Evolutionary conservation across 2,329 filamentous ascomycete genomes (phyloP).

Genomic region (Pseudogymnoascus sp.): DNA sequence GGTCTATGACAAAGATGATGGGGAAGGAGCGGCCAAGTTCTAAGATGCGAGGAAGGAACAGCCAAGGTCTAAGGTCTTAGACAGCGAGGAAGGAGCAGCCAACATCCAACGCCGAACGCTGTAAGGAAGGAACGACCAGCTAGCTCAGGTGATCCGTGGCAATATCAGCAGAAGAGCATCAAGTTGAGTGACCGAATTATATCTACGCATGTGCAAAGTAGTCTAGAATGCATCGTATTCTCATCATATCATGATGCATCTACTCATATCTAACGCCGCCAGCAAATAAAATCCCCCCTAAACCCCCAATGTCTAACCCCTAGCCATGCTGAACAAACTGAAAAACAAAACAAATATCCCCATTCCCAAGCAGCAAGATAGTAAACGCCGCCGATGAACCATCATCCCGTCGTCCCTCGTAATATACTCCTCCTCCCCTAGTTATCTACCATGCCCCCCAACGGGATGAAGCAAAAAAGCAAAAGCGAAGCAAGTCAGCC

Average conservation of each 20-base stretch:
- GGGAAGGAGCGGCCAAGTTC: neutral
- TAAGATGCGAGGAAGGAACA: neutral
- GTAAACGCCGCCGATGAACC: constrained; percentile 1
- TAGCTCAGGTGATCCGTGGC: neutral
- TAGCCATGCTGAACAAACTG: neutral
- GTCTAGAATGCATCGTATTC: neutral
- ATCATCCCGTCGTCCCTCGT: neutral
- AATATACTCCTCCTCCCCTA: neutral
- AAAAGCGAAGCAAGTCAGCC: neutral
- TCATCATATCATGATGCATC: neutral
- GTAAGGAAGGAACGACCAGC: neutral
- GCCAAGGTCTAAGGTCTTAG: neutral
- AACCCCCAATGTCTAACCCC: neutral
- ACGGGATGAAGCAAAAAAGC: neutral
- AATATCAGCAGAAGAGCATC: neutral
- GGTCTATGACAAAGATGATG: neutral
- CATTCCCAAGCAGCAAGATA: neutral
- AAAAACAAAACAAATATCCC: neutral
- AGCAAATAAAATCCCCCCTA: neutral
- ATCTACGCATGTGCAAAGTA: neutral
- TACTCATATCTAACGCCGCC: neutral
- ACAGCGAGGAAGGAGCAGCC: neutral
- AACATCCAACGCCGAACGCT: neutral
- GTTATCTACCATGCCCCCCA: neutral
- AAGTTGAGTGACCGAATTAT: neutral